Percentiles rank a stretch among this genome's conserved stretches.
Conservation (phyloP, 495 filamentous ascomycete genomes). For the Penicillium herquei region DNA sequence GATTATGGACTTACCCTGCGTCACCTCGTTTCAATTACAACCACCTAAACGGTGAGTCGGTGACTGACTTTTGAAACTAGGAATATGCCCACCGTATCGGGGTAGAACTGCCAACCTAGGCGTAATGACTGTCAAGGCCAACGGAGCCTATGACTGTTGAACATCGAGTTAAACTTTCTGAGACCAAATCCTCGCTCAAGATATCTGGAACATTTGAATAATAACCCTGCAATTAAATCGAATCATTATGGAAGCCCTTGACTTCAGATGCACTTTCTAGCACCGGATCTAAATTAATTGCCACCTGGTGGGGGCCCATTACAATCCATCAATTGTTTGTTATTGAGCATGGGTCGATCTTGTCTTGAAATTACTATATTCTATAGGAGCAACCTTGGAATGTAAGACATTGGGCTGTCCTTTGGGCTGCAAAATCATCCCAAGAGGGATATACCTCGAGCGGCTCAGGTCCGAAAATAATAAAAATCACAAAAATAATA, state of each 20-base stretch:
- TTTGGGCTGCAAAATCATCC: conserved; percentile 25
- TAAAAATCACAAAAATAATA: not conserved
- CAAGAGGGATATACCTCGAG: conserved; percentile 5
- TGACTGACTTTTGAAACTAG: conserved; percentile 16
- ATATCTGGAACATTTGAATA: too few relatives aligned
- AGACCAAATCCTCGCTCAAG: not conserved
- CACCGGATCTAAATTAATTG: conserved; percentile 1
- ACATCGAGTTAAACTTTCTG: conserved; percentile 15
- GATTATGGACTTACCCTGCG: not conserved
- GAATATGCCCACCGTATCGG: conserved; percentile 40
- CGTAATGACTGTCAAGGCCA: not conserved
- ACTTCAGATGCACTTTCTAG: conserved; percentile 13
- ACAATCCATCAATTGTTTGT: not conserved
- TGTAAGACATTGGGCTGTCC: conserved; percentile 25
- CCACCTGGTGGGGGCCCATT: not conserved
- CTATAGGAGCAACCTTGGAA: not conserved
- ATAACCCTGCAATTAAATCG: conserved; percentile 14
- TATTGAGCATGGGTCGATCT: not conserved
- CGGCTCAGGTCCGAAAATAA: conserved; percentile 10
- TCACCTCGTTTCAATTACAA: not conserved
- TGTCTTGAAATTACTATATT: conserved; percentile 2
- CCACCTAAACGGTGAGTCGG: not conserved
- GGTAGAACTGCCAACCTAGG: conserved; percentile 20
- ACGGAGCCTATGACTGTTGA: not conserved
- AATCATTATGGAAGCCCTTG: conserved; percentile 11